Evolutionary conservation across 805 yeast species (phyloP).

Genomic region (Yamadazyma sp.): DNA sequence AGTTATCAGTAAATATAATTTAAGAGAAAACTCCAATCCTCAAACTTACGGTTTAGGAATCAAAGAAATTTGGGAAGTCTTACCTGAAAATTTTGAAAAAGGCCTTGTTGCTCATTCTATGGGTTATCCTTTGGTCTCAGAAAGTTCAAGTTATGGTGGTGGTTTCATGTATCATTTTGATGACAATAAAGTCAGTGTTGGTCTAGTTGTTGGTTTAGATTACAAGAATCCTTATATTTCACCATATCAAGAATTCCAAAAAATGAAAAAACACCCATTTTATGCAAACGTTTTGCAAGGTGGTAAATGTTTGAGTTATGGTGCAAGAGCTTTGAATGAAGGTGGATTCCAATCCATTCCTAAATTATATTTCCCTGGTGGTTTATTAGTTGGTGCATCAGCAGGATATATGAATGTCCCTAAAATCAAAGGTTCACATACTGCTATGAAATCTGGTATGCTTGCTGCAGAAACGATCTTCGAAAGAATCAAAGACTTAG

Average conservation of each 20-base stretch:
- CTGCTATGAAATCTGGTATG: slow-evolving; percentile 95
- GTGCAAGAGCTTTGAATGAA: slow-evolving; percentile 94
- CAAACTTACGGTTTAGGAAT: slow-evolving; percentile 96
- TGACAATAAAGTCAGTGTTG: slow-evolving; percentile 85
- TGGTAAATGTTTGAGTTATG: slow-evolving; percentile 91
- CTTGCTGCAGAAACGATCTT: slow-evolving; percentile 87
- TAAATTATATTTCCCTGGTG: slow-evolving; percentile 89
- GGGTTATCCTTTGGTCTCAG: slow-evolving; percentile 74
- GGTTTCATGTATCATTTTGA: slow-evolving; percentile 98
- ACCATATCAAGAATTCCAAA: slow-evolving; percentile 94
- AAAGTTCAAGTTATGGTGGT: slow-evolving; percentile 78
- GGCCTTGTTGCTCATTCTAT: slow-evolving; percentile 84
- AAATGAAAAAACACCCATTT: slow-evolving; percentile 88
- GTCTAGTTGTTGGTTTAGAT: slow-evolving; percentile 93
- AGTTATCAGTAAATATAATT: slow-evolving; percentile 61
- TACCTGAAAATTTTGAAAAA: slow-evolving; percentile 70
- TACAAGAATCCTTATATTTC: slow-evolving; percentile 92
- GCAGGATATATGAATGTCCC: slow-evolving; percentile 99
- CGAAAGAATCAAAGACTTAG: slow-evolving; percentile 39
- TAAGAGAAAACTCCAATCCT: slow-evolving; percentile 61
- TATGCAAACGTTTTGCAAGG: slow-evolving; percentile 73
- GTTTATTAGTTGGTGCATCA: slow-evolving; percentile 88
- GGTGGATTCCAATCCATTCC: slow-evolving; percentile 97
- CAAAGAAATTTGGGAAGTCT: slow-evolving; percentile 96
- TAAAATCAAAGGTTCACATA: slow-evolving; percentile 95